Conservation (phyloP, 2,329 filamentous ascomycete species). For the Colletotrichum musae region DNA sequence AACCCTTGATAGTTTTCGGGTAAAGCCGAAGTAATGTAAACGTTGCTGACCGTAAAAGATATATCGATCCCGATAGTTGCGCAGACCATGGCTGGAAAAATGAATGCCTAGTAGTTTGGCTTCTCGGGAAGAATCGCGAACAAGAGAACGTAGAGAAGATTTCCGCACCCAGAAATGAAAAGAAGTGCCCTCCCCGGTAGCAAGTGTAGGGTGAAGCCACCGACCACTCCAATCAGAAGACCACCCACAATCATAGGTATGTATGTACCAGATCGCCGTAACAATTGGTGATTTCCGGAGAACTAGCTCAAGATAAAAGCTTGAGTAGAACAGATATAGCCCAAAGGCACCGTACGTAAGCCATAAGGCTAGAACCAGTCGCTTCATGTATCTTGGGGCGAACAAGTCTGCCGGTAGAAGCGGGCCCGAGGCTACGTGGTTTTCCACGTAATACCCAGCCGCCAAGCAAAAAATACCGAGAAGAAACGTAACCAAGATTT, state of each 20-base stretch:
- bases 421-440: slow-evolving; percentile 77
- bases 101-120: slow-evolving; percentile 78
- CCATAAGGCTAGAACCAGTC: slow-evolving; percentile 72
- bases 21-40: slow-evolving; percentile 82
- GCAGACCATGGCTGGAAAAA: slow-evolving; percentile 79
- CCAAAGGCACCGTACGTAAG: slow-evolving; percentile 79
- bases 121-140: slow-evolving; percentile 59
- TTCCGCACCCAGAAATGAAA: not conserved
- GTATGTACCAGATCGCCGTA: slow-evolving; percentile 77
- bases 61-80: slow-evolving; percentile 82
- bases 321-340: slow-evolving; percentile 78
- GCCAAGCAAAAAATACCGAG: slow-evolving; percentile 73
- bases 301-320: slow-evolving; percentile 75
- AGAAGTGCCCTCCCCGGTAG: not conserved
- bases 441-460: slow-evolving; percentile 78
- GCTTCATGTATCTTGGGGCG: slow-evolving; percentile 76
- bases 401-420: slow-evolving; percentile 81
- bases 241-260: slow-evolving; percentile 77
- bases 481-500: slow-evolving; percentile 76
- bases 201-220: not conserved
- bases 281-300: slow-evolving; percentile 71
- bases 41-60: slow-evolving; percentile 80
- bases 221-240: slow-evolving; percentile 63
- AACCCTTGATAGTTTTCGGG: slow-evolving; percentile 77
- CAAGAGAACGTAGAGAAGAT: not conserved